These are phyloP conservation scores for Cryptosporidium baileyi DNA, from an alignment of 169 alveolate genomes.

Conservation along the genomic window DNA sequence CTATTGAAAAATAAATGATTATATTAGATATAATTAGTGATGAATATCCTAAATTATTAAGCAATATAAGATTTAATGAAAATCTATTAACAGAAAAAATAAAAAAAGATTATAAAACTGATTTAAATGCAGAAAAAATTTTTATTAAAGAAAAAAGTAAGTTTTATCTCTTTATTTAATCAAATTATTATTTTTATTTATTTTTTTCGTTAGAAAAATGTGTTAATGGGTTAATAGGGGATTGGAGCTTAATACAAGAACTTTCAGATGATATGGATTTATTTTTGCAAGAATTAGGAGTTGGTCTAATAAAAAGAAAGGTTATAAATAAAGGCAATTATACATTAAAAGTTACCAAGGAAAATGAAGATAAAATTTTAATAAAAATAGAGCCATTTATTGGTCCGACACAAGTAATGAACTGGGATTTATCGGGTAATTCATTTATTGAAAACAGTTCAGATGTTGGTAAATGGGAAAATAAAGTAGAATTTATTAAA, in stretches of 20 bases:
- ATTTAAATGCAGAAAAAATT: background rate
- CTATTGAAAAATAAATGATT: background rate
- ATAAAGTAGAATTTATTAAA: constrained; percentile 29
- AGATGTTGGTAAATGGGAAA: constrained; percentile 53
- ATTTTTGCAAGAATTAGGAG: constrained; percentile 18
- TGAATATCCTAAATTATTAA: constrained; percentile 18
- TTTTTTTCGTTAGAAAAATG: background rate
- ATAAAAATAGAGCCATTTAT: constrained; percentile 45
- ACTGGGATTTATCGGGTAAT: constrained; percentile 48
- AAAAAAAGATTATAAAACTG: background rate
- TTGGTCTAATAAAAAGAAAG: constrained; percentile 40
- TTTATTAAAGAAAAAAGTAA: background rate
- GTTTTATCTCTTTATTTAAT: background rate
- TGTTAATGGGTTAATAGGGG: constrained; percentile 14
- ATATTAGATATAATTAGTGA: background rate
- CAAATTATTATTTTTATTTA: background rate
- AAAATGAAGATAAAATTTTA: background rate
- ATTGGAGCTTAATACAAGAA: constrained; percentile 12
- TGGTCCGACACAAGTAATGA: constrained; percentile 54
- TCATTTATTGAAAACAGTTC: constrained; percentile 7
- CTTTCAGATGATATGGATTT: constrained; percentile 34
- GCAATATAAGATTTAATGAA: background rate
- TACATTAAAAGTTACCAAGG: constrained; percentile 3
- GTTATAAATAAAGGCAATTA: constrained; percentile 42
- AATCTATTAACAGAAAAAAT: background rate